phyloP scores from a whole-genome alignment of 805 yeast genomes.

The Suhomyces sp. region DNA sequence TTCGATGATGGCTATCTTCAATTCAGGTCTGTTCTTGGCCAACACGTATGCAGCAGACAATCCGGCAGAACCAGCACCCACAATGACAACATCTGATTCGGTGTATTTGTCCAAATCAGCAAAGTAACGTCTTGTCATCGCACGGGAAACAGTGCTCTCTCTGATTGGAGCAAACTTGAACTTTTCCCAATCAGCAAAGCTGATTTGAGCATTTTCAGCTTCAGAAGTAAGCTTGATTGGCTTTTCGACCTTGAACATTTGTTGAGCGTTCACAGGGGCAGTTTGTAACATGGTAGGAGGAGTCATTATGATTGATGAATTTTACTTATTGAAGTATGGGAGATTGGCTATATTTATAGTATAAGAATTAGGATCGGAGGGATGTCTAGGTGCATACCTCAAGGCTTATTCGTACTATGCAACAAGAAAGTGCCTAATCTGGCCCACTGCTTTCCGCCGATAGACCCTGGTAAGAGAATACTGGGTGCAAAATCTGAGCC shows the following conservation, averaged over 20 bases:
- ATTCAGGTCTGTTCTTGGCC: slow-evolving; percentile 71
- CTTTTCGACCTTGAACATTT: background rate
- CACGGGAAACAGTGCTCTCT: slow-evolving; percentile 76
- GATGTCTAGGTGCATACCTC: background rate
- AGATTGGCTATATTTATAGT: background rate
- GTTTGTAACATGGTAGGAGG: slow-evolving; percentile 35
- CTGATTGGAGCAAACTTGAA: slow-evolving; percentile 71
- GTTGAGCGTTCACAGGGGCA: slow-evolving; percentile 12
- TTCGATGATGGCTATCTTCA: slow-evolving; percentile 71
- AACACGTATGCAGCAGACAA: slow-evolving; percentile 71
- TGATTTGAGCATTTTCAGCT: slow-evolving; percentile 22
- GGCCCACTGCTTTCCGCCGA: background rate
- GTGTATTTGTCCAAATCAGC: slow-evolving; percentile 71
- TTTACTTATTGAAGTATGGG: background rate
- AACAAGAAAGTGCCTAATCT: background rate
- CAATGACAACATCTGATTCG: slow-evolving; percentile 69
- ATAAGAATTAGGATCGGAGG: background rate
- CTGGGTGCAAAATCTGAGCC: slow-evolving; percentile 1
- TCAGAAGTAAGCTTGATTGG: slow-evolving; percentile 15
- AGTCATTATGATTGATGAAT: slow-evolving; percentile 17
- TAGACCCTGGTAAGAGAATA: background rate
- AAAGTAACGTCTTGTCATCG: slow-evolving; percentile 75
- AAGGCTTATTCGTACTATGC: background rate
- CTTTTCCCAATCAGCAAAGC: slow-evolving; percentile 60
- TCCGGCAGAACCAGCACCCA: slow-evolving; percentile 80